phyloP scores from a whole-genome alignment of 257 asterid species.

The Solanum chiquidenum region DNA sequence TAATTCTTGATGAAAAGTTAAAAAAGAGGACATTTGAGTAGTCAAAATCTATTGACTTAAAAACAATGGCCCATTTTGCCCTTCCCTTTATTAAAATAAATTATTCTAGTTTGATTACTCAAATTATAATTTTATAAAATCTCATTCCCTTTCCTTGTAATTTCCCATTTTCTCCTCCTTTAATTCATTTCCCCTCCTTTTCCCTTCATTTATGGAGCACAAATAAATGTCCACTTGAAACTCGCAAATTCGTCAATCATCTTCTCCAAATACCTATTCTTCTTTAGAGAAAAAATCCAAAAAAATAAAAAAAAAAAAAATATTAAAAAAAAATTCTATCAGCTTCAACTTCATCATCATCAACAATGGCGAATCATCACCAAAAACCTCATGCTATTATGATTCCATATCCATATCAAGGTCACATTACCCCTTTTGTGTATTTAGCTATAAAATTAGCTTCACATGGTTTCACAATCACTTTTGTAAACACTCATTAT shows the following conservation, averaged over 20 bases:
- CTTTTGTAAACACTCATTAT: slow-evolving; percentile 63
- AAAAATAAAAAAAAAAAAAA: not conserved
- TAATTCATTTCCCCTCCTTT: slow-evolving; percentile 2
- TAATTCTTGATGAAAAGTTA: not conserved
- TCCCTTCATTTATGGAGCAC: slow-evolving; percentile 5
- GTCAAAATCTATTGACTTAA: not conserved
- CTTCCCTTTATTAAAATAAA: not conserved
- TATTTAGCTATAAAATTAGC: slow-evolving; percentile 60
- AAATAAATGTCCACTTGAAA: not conserved
- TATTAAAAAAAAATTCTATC: not conserved
- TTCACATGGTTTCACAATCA: slow-evolving; percentile 57
- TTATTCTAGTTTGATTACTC: not conserved
- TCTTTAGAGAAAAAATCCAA: not conserved
- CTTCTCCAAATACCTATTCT: not conserved
- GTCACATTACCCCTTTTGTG: slow-evolving; percentile 71
- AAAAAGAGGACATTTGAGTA: not conserved
- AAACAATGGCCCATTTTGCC: not conserved
- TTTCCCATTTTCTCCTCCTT: not conserved
- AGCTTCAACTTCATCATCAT: not conserved
- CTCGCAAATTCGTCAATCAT: not conserved
- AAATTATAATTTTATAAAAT: not conserved
- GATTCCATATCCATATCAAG: slow-evolving; percentile 75
- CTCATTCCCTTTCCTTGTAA: not conserved
- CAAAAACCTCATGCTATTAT: slow-evolving; percentile 56
- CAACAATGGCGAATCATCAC: slow-evolving; percentile 30